A percentile compares a stretch with the other conserved stretches of the same genome.
Evolutionary conservation across 352 stramenopile genomes (phyloP).

Genomic region (Saprolegnia diclina): DNA sequence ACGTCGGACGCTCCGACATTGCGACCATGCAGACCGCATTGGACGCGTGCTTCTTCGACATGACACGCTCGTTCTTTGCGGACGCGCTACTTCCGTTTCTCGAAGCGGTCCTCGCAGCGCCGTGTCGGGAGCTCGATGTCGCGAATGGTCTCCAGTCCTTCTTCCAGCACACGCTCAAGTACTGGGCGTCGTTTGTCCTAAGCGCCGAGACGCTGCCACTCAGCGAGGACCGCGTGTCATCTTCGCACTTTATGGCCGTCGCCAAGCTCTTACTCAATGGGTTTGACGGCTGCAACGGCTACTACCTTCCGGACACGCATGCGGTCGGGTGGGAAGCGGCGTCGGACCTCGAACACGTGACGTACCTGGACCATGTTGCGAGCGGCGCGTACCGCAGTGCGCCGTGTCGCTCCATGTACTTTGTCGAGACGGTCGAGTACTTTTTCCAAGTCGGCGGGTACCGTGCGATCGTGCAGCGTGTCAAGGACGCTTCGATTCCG

Average conservation of each 20-base stretch:
- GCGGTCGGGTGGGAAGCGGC: constrained; percentile 51
- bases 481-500: constrained; percentile 32
- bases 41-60: constrained; percentile 58
- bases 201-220: constrained; percentile 43
- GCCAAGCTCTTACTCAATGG: constrained; percentile 74
- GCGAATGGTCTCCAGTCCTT: constrained; percentile 15
- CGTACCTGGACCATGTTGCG: constrained; percentile 54
- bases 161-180: constrained; percentile 20
- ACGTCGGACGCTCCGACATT: constrained; percentile 56
- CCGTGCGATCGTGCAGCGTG: constrained; percentile 47
- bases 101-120: constrained; percentile 30
- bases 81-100: constrained; percentile 19
- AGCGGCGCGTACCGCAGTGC: constrained; percentile 36
- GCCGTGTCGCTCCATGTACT: constrained; percentile 73
- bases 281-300: constrained; percentile 71
- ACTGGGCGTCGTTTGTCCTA: constrained; percentile 14
- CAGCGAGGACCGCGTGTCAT: constrained; percentile 27
- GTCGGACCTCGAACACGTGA: constrained; percentile 65
- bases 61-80: background rate
- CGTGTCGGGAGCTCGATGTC: constrained; percentile 15
- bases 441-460: constrained; percentile 81
- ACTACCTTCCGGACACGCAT: constrained; percentile 78
- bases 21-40: constrained; percentile 59
- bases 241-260: constrained; percentile 47
- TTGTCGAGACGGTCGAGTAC: constrained; percentile 74